Conservation (phyloP, 2,329 filamentous ascomycete genomes). For the Xylaria sp. region DNA sequence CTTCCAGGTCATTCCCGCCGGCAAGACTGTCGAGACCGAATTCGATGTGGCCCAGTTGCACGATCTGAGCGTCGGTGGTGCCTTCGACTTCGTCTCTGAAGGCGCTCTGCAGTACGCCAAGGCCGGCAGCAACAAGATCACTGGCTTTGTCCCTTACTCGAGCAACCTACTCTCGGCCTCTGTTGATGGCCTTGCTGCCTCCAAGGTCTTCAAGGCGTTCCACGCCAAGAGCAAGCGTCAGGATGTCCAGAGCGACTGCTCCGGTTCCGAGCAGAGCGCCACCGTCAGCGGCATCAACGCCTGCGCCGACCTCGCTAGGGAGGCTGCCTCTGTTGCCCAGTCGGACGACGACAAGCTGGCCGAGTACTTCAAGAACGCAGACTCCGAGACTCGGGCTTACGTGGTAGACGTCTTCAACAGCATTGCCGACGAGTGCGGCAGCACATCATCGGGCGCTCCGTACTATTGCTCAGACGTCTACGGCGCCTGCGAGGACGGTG, state of each 20-base stretch:
- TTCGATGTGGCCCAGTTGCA: slow-evolving; percentile 63
- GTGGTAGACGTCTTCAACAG: slow-evolving; percentile 46
- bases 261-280: slow-evolving; percentile 49
- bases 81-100: slow-evolving; percentile 59
- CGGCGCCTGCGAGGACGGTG: slow-evolving; percentile 53
- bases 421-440: slow-evolving; percentile 61
- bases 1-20: slow-evolving; percentile 55
- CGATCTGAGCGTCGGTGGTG: slow-evolving; percentile 56
- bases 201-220: slow-evolving; percentile 54
- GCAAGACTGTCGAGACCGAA: slow-evolving; percentile 56
- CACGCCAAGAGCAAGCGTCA: slow-evolving; percentile 58
- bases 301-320: slow-evolving; percentile 56
- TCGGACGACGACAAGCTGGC: slow-evolving; percentile 68
- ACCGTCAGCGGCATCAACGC: slow-evolving; percentile 59
- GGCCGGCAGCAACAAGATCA: slow-evolving; percentile 56
- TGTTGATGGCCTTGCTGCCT: slow-evolving; percentile 61
- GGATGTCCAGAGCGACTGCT: slow-evolving; percentile 53
- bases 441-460: slow-evolving; percentile 53
- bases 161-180: slow-evolving; percentile 63
- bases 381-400: slow-evolving; percentile 42
- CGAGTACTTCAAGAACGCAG: slow-evolving; percentile 63
- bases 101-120: slow-evolving; percentile 63
- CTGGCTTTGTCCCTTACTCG: slow-evolving; percentile 59
- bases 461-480: slow-evolving; percentile 64
- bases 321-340: slow-evolving; percentile 55